Base-by-base conservation (phyloP, 2,329 filamentous ascomycete species). In the Colletotrichum cuscutae region DNA sequence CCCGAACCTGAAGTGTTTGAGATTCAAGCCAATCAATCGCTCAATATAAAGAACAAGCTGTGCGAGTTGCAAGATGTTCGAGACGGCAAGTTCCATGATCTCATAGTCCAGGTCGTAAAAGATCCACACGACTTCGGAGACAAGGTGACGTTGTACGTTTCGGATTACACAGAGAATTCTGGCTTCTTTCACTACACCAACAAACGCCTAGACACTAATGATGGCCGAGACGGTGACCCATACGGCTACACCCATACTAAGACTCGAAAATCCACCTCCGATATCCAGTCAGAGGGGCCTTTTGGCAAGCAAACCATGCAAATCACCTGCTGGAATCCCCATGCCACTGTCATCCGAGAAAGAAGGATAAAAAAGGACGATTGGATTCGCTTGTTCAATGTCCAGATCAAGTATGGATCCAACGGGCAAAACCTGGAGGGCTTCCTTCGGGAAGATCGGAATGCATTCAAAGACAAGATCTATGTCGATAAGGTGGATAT, bases 111-210 rank as follows among this genome's bases (percentile, higher is more conserved):
- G 78, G 89, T 97, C 2, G 88, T 95, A 59, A 85, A 81, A 58
- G 81, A 84, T 2, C 87, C 88, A 0, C 86, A 80, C 56, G 82
- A 85, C 35, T 24, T 76, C 7, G 78, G 79, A 26, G 86, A 88
- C 30, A 88, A 82, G 69, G 82, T 89, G 13, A 89, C 90, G 5
- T 75, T 98, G 0, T 95, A 95, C 85, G 84, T 97, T 22, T 93
- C 94, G 0, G 95, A 98, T 81, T 98, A 95, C 80, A 97, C 95
- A 0, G 83, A 89, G 63, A 94, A 98, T 77, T 78, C 85, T 0
- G 72, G 78, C 1, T 91, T 98, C 71, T 92, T 87, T 75, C 81
- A 90, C 46, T 90, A 76, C 67, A 75, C 72, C 49, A 81, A 79
- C n/a, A 42, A 59, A 32, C 62, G 71, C 83, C 61, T 65, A 26